These are phyloP conservation scores for Botrytis galanthina DNA, from an alignment of 2,329 filamentous ascomycete genomes.

Conservation along the genomic window DNA sequence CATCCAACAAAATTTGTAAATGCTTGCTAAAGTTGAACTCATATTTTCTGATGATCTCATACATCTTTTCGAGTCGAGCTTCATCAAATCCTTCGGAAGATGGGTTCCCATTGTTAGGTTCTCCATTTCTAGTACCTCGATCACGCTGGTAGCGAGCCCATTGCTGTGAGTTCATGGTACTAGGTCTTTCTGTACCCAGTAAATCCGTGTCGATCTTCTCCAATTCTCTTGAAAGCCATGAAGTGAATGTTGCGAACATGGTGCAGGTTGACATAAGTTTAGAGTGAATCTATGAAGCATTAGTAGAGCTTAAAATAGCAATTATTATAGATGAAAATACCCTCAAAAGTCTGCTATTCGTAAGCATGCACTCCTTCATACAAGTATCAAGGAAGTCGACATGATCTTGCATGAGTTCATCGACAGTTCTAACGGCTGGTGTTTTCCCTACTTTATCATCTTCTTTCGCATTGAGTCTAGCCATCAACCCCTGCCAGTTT, in stretches of 20 bases:
- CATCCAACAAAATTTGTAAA: slow-evolving; percentile 89
- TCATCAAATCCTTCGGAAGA: slow-evolving; percentile 27
- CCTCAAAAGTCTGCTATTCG: slow-evolving; percentile 88
- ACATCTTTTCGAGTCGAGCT: slow-evolving; percentile 49
- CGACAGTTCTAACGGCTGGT: slow-evolving; percentile 69
- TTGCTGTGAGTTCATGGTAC: slow-evolving; percentile 58
- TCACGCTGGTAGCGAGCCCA: slow-evolving; percentile 57
- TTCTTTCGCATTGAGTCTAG: slow-evolving; percentile 67
- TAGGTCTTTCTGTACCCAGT: slow-evolving; percentile 53
- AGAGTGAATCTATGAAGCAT: slow-evolving; percentile 73
- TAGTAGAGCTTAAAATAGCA: background rate
- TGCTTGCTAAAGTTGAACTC: slow-evolving; percentile 91
- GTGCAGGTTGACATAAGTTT: slow-evolving; percentile 96
- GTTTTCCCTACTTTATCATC: slow-evolving; percentile 42
- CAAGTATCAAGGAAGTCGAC: slow-evolving; percentile 98
- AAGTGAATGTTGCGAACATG: slow-evolving; percentile 88
- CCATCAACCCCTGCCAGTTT: slow-evolving; percentile 94
- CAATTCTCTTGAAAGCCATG: slow-evolving; percentile 80
- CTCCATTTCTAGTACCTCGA: slow-evolving; percentile 44
- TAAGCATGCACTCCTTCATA: slow-evolving; percentile 98
- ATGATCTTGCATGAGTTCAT: slow-evolving; percentile 98
- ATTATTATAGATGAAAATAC: slow-evolving; percentile 48
- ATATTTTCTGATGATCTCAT: slow-evolving; percentile 86
- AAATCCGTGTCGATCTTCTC: slow-evolving; percentile 81
- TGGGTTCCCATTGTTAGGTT: slow-evolving; percentile 29